Base-by-base conservation (phyloP, 495 filamentous ascomycete species). In the Penicillium daleae region DNA sequence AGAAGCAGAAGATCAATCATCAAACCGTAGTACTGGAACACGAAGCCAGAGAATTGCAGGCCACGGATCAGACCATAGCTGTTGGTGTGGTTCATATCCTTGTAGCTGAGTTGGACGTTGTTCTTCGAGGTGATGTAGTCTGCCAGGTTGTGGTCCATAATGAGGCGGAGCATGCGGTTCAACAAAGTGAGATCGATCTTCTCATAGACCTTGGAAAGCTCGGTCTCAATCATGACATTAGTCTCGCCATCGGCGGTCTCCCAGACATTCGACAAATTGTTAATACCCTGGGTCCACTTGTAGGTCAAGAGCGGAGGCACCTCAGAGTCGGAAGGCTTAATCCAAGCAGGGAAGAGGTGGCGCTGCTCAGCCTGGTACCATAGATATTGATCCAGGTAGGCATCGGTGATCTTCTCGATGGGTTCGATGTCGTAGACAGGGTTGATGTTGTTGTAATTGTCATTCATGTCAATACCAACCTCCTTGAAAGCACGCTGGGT, bases 101-200 rank as follows among this genome's bases (percentile, higher is more conserved):
- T 99, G 79, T 99, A 99, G 66, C 94, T 97, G 58, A 99, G 84
- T 68, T 97, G 93, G 17, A 99, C 96, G 71, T 99, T 99, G 80
- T 99, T 99, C 85, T 99, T 99, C 5, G 93, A 92, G 12, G 93
- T 96, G 74, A 99, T 99, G 76, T 99, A 99, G 74, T 99, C 96
- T 6, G 96, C 96, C 71, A 99, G 77, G 76, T 99, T 99, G 82
- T 98, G 96, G 68, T 99, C 96, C 96, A 99, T 99, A 74, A 99
- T 97, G 66, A 99, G 78, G 32, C 96, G 86, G 49, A 98, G 82
- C 44, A 99, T 82, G 55, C 94, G 89, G 78, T 99, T 98, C 61
- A 99, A 82, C 57, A 99, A 80, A 2, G 96, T 98, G 53, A 99
- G 82, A 83, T 99, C 96, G 53, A 99, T 96, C 85, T 98, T 99